Base-by-base conservation (phyloP, 208 protist species). In the Crithidia fasciculata region DNA sequence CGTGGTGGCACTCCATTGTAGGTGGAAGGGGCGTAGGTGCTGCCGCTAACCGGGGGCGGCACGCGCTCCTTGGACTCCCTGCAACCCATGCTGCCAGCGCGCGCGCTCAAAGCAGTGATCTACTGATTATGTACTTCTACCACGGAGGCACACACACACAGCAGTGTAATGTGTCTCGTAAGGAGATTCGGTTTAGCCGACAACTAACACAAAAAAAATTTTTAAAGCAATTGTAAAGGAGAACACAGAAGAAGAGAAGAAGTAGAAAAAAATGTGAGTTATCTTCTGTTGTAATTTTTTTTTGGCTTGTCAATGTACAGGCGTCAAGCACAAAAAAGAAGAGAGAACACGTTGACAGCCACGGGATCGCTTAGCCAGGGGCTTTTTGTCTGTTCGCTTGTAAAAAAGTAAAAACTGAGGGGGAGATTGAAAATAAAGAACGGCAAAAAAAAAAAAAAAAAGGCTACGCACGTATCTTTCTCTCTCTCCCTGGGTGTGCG, bases 71-170 rank as follows among this genome's bases (percentile, higher is more conserved):
- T 59, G 3, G 65, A 70, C 18, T 41, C 65, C 0, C 52, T 70
- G 53, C 65, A 70, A 43, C 65, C 65, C 65, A 70, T 70, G 8
- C 41, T 63, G 28, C 28, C 0, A 28, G 28, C 1, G 28, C 28
- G 28, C 1, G 28, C 28, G 28, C 28, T 28, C 28, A 28, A 28
- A 28, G 28, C 28, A 28, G 28, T 28, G 28, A 28, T 28, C 28
- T 28, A 1, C 1, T 28, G 28, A 8, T 61, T 16, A 6, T 39
- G 16, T 58, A 18, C 18, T 19, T 55, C 52, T 8, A 55, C 13
- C 8, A 28, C 28, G 28, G 1, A 28, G 28, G 28, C 28, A 28
- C 28, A 28, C 28, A 28, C 28, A 28, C 28, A 28, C 28, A 28
- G 28, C 28, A 28, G 28, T 28, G 28, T 28, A 28, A 28, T 28